These are phyloP conservation scores for Aureobasidium sp. DNA, from an alignment of 2,329 filamentous ascomycete species.

Conservation along the genomic window DNA sequence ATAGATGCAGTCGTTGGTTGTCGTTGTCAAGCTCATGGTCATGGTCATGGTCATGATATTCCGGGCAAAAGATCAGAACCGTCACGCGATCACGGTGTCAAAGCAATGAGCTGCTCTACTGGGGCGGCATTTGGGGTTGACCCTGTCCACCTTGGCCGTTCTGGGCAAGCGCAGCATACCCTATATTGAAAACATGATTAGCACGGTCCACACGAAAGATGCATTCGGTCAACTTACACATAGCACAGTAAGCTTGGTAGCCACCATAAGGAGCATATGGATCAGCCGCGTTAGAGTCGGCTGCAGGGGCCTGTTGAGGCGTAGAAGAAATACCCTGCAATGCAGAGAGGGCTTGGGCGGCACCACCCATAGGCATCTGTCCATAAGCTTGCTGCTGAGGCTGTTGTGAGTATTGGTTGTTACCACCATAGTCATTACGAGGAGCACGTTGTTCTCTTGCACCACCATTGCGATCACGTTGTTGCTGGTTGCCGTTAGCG, in stretches of 20 bases:
- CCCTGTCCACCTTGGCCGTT: slow-evolving; percentile 36
- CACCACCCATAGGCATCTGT: slow-evolving; percentile 15
- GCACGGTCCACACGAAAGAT: background rate
- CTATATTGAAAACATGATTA: background rate
- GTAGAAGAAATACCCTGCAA: slow-evolving; percentile 18
- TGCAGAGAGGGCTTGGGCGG: slow-evolving; percentile 15
- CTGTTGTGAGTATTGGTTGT: slow-evolving; percentile 25
- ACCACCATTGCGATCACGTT: slow-evolving; percentile 19
- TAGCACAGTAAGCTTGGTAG: slow-evolving; percentile 69
- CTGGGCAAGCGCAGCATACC: slow-evolving; percentile 59
- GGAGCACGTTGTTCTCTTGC: slow-evolving; percentile 18
- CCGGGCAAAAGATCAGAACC: slow-evolving; percentile 6
- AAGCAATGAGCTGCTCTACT: slow-evolving; percentile 4
- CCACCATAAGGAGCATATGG: slow-evolving; percentile 74
- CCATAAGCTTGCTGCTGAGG: slow-evolving; percentile 34
- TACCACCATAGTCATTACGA: slow-evolving; percentile 28
- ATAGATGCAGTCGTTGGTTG: background rate
- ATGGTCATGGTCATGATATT: background rate
- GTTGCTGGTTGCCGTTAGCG: slow-evolving; percentile 14
- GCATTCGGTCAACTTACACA: slow-evolving; percentile 47
- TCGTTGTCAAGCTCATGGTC: background rate
- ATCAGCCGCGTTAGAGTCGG: slow-evolving; percentile 47
- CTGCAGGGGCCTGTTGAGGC: slow-evolving; percentile 31
- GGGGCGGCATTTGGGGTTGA: slow-evolving; percentile 15
- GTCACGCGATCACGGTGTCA: slow-evolving; percentile 15